Evolutionary conservation across 2,329 filamentous ascomycete species (phyloP).

Genomic region (Tolypocladium tundrense): DNA sequence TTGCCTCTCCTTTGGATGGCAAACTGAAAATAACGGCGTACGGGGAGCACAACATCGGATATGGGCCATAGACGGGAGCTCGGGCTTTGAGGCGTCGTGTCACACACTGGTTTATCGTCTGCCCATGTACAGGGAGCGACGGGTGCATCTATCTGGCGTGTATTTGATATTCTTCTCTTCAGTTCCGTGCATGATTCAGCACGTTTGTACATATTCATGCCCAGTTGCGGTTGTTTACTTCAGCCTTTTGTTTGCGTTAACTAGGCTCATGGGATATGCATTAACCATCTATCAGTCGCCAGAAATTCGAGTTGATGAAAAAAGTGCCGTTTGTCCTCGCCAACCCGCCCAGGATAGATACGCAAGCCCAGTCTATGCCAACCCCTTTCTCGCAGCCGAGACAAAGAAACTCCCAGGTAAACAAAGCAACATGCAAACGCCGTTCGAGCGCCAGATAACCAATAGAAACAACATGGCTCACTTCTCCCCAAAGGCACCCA

Average conservation of each 20-base stretch:
- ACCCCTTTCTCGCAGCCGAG: neutral
- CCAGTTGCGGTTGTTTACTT: neutral
- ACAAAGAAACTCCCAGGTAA: neutral
- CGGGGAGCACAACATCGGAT: neutral
- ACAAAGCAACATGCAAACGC: neutral
- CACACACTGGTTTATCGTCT: neutral
- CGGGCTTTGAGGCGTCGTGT: neutral
- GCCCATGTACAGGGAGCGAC: neutral
- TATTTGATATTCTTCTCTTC: neutral
- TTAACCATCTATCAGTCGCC: neutral
- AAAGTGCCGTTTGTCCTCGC: neutral
- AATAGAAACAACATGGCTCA: conserved; percentile 4
- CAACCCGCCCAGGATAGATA: neutral
- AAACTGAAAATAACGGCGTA: neutral
- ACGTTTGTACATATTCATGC: neutral
- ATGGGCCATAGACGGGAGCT: neutral
- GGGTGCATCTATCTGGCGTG: neutral
- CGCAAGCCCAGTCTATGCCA: neutral
- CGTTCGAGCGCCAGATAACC: neutral
- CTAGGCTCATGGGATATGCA: neutral
- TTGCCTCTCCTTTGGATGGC: neutral
- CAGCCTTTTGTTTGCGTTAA: neutral
- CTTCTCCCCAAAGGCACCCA: conserved; percentile 46
- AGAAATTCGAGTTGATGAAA: neutral
- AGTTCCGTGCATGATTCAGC: neutral